Base-by-base conservation (phyloP, 805 yeast species). In the Pichia rugopelliculosa region DNA sequence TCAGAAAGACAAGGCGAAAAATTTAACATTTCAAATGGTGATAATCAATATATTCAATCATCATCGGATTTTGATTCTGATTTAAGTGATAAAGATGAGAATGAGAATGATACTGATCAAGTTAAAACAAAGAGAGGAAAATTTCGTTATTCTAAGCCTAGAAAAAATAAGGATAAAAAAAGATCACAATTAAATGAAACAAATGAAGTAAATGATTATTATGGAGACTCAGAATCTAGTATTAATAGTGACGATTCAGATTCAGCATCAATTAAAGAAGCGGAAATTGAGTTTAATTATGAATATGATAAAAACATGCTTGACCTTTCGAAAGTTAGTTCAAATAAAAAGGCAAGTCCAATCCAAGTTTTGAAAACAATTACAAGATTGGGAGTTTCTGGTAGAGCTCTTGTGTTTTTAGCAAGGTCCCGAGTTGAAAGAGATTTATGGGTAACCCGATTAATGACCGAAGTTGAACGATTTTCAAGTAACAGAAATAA, bases 371-470 rank as follows among this genome's bases (percentile, higher is more conserved):
- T 75, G 6, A 74, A 63, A 42, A 62, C 76, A 58, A 75, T 75
- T 5, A 69, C 74, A 17, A 72, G 77, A 45, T 63, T 84, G 36
- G 91, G 90, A 6, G 75, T 78, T 3, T 74, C 82, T 1, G 93
- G 96, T 1, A 72, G 72, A 44, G 73, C 80, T 40, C 70, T 84
- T 68, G 82, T 84, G 3, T 89, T 90, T 59, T 73, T 88, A 77
- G 82, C 96, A 10, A 65, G 89, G 41, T 86, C 96, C 1, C 68
- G 91, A 36, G 84, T 84, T 52, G 96, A 88, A 56, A 70, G 90
- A 46, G 96, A 91, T 58, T 52, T 77, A 27, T 90, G 98, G 98
- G 90, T 86, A 4, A 58, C 67, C 10, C 62, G 63, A 39, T 60
- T 77, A 17, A 57, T 64, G 44, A 57, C 65, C 15, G 80, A 76